Evolutionary conservation across 2,329 filamentous ascomycete species (phyloP), one percentile per base, ranked within the genome.

Genomic region (Fusarium setosum): DNA sequence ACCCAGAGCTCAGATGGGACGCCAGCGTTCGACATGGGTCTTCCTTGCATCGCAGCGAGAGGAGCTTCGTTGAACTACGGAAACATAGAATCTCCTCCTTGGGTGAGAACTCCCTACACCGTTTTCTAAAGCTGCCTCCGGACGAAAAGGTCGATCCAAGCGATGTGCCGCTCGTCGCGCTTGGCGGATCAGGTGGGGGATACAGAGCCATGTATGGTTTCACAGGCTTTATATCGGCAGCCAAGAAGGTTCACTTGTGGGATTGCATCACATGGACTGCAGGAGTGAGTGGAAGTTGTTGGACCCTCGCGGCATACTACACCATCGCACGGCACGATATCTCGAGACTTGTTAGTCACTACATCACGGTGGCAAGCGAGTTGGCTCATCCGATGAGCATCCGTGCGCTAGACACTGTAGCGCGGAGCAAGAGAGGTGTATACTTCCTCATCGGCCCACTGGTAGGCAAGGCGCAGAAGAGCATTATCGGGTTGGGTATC

Each of bases 151-250:
- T 71, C 2, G 53, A 72, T 10, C 59, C 47, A 0, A 41, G 51
- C n/a, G 68, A 72, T 49, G 61, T 72, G 2, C 70, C 70, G 0
- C 65, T 72, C 3, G 31, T 72, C 8, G 68, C 70, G 0, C 26
- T 72, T 0, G 69, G 70, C 0, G 69, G 70, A 0, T 72, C 70
- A 2, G 70, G 70, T 4, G 70, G 70, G 0, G 70, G 70, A 0
- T 72, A 72, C 8, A 59, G 70, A 31, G 63, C 65, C 40, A 72
- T 72, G 70, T 71, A 72, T 5, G 70, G 70, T 2, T 69, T 72
- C 1, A 2, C 63, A 0, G 69, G 65, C 0, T 71, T 72, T 8
- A 72, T 72, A 0, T 49, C 15, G 1, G 60, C 53, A 0, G 58
- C 56, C 0, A 71, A 72, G 17, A 67, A 68, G 8, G 29, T 54